phyloP scores from a whole-genome alignment of 2,329 filamentous ascomycete genomes.

The Sporothrix schenckii region DNA sequence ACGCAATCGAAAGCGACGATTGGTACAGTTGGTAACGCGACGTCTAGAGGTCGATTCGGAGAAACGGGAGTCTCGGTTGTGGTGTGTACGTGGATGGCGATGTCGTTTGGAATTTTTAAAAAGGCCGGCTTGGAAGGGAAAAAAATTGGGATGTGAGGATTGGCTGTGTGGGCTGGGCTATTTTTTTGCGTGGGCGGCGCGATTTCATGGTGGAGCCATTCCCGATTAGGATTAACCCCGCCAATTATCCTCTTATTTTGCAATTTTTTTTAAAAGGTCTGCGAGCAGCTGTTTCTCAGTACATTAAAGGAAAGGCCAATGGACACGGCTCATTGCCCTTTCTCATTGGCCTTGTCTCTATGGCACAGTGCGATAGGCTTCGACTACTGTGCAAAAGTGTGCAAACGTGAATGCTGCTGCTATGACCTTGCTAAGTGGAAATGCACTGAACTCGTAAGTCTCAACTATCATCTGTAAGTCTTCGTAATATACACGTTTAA shows the following conservation, averaged over 20 bases:
- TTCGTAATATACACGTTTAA: background rate
- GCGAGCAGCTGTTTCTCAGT: background rate
- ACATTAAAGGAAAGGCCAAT: background rate
- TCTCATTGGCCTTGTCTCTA: background rate
- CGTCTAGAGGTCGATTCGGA: constrained; percentile 13
- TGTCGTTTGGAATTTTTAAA: constrained; percentile 10
- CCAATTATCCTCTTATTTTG: constrained; percentile 33
- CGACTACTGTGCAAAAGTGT: background rate
- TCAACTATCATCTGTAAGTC: background rate
- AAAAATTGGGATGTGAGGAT: constrained; percentile 35
- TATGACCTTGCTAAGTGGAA: background rate
- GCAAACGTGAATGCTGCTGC: background rate
- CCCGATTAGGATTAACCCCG: constrained; percentile 20
- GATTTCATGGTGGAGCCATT: constrained; percentile 4
- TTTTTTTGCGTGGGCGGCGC: constrained; percentile 34
- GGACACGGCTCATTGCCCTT: background rate
- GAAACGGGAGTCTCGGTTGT: constrained; percentile 7
- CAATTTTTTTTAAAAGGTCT: background rate
- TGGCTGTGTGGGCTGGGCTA: constrained; percentile 36
- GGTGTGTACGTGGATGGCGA: constrained; percentile 10
- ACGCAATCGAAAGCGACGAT: constrained; percentile 28
- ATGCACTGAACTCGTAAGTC: background rate
- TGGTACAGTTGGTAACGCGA: constrained; percentile 24
- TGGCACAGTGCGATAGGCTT: background rate
- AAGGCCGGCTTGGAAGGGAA: constrained; percentile 23